Base-by-base conservation (phyloP, 2,329 filamentous ascomycete species). In the Fragosphaeria purpurea region DNA sequence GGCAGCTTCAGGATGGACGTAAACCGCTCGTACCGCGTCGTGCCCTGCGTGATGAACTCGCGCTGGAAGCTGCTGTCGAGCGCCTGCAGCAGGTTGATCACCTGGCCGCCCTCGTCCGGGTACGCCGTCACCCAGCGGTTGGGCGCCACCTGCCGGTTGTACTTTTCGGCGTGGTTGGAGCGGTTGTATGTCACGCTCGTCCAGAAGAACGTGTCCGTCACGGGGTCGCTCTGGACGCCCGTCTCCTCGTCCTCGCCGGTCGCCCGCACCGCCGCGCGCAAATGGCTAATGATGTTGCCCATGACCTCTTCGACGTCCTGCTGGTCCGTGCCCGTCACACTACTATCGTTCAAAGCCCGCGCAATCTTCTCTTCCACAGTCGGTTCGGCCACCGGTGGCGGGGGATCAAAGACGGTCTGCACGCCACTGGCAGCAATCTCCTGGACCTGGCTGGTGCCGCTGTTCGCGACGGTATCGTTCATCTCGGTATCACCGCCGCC, bases 251-350 rank as follows among this genome's bases (percentile, higher is more conserved):
- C 80, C 37, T 78, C 70, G 4, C 76, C 77, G n/a, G 76, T 76
- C 6, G 88, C 79, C 51, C 77, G 82, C 61, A 97, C 90, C 3
- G 91, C 90, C 48, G 87, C 89, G 60, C 93, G 86, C n/a, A 96
- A 73, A 47, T 93, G 85, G 61, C 91, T 89, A 52, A 96, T 80
- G 32, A 95, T 86, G 60, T 91, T 93, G 52, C 88, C 88, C 70
- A 96, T 90, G 44, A 96, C 91, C 66, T 98, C 93, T 10, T 89
- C 89, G 5, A 96, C 91, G 67, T 98, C 93, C 67, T 98, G 90
- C 62, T 98, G 93, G 37, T 88, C 73, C 0, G 75, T 79, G 3
- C 75, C 75, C 8, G 72, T 72, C 35, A 60, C 70, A 56, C 50
- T 70, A 70, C 61, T 68, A 70, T 67, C 70, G 58, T 71, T 73